A percentile compares a stretch with the other conserved stretches of the same genome.
Evolutionary conservation across 257 asterid species (phyloP).

Genomic region (Phtheirospermum japonicum): DNA sequence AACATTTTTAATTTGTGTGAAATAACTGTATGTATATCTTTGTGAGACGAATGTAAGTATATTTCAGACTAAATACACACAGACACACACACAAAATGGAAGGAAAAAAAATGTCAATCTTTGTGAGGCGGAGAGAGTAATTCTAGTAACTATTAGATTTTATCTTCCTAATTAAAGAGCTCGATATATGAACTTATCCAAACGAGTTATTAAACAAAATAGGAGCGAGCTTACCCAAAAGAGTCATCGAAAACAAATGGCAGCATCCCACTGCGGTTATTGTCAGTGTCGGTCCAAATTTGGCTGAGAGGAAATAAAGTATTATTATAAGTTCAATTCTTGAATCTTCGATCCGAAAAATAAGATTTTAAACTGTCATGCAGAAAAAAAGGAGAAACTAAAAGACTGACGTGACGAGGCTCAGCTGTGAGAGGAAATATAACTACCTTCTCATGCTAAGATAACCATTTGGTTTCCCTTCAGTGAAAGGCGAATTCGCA

Average conservation of each 20-base stretch:
- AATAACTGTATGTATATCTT: no score
- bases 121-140: neutral
- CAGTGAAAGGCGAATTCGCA: constrained; percentile 97
- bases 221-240: constrained; percentile 62
- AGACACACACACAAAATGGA: neutral
- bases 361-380: constrained; percentile 17
- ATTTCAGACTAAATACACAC: neutral
- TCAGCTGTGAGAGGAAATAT: constrained; percentile 32
- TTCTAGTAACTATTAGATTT: neutral
- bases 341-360: constrained; percentile 16
- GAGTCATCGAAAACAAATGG: constrained; percentile 97
- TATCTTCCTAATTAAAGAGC: constrained; percentile 2
- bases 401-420: constrained; percentile 55
- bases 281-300: constrained; percentile 98
- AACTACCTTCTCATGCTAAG: constrained; percentile 96
- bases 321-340: constrained; percentile 23
- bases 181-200: constrained; percentile 50
- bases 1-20: no score
- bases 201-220: constrained; percentile 82
- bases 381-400: constrained; percentile 1
- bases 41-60: no score
- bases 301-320: constrained; percentile 53
- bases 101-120: neutral
- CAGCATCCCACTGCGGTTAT: constrained; percentile 92
- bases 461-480: constrained; percentile 91